Evolutionary conservation across 2,329 filamentous ascomycete genomes (phyloP).

Genomic region (Sordariomycetes sp.): DNA sequence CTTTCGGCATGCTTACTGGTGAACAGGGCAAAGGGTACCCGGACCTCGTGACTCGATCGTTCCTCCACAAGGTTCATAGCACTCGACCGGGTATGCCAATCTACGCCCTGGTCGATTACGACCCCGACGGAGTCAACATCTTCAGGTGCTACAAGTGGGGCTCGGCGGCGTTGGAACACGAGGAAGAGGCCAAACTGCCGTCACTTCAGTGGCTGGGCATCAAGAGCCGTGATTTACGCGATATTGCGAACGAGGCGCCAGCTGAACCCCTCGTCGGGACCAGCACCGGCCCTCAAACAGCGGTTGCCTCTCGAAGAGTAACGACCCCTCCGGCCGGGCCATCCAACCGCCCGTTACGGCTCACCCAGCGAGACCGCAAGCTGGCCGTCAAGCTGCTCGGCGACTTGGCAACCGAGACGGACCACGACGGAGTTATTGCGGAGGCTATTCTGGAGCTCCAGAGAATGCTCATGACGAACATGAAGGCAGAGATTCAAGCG

Average conservation of each 20-base stretch:
- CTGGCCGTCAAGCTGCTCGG: conserved; percentile 44
- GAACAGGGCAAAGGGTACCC: conserved; percentile 71
- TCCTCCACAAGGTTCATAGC: conserved; percentile 44
- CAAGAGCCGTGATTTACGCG: conserved; percentile 24
- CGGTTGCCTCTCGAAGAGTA: neutral
- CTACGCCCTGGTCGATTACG: conserved; percentile 59
- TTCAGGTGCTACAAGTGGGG: conserved; percentile 63
- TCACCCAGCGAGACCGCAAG: conserved; percentile 47
- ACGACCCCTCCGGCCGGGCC: neutral
- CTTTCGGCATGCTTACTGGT: neutral
- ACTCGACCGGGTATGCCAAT: conserved; percentile 42
- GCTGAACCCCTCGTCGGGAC: neutral
- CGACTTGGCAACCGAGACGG: conserved; percentile 19
- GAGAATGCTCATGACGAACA: conserved; percentile 60
- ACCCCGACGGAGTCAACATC: conserved; percentile 67
- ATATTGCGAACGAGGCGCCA: neutral
- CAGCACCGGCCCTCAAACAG: neutral
- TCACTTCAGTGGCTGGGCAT: conserved; percentile 56
- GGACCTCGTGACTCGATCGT: conserved; percentile 58
- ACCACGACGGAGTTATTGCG: conserved; percentile 17
- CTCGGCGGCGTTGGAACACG: conserved; percentile 51
- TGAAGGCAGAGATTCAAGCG: conserved; percentile 70
- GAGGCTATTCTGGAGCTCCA: conserved; percentile 50
- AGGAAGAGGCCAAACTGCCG: conserved; percentile 37
- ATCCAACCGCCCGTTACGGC: conserved; percentile 13